A percentile compares a stretch with the other conserved stretches of the same genome.
Conservation (phyloP, 2,329 filamentous ascomycete species). For the Xenoacremonium recifei region DNA sequence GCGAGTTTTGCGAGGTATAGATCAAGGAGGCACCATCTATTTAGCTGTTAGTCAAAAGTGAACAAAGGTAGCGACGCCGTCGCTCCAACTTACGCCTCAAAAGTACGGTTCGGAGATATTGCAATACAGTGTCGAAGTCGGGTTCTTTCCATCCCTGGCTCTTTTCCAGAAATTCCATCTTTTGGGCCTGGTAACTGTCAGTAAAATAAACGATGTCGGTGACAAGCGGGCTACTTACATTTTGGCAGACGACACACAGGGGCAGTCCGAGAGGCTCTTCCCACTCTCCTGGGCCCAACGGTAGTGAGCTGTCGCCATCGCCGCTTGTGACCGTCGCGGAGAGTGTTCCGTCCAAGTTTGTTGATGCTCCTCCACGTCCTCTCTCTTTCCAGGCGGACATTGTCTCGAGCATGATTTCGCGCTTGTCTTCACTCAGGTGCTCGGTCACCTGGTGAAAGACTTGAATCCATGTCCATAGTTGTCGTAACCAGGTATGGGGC, state of each 20-base stretch:
- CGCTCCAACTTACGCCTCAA: conserved; percentile 80
- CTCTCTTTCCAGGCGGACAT: conserved; percentile 79
- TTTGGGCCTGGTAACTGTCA: conserved; percentile 62
- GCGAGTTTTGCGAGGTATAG: conserved; percentile 75
- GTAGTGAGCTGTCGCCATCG: conserved; percentile 69
- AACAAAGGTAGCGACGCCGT: too few species aligned
- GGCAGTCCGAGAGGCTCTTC: conserved; percentile 85
- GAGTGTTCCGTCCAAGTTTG: conserved; percentile 60
- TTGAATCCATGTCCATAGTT: conserved; percentile 86
- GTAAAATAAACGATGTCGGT: conserved; percentile 13
- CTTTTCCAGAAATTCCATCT: conserved; percentile 86
- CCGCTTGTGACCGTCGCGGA: conserved; percentile 50
- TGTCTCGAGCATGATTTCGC: conserved; percentile 81
- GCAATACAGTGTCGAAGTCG: conserved; percentile 92
- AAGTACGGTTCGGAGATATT: conserved; percentile 86
- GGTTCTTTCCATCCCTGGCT: conserved; percentile 93
- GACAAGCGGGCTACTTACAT: conserved; percentile 60
- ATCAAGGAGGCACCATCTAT: conserved; percentile 80
- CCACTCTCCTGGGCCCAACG: conserved; percentile 87
- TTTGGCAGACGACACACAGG: conserved; percentile 93
- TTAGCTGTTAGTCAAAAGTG: too few species aligned
- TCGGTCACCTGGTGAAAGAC: conserved; percentile 75
- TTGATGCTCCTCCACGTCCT: conserved; percentile 62
- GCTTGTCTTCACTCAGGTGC: conserved; percentile 71
- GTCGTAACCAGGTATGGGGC: conserved; percentile 88